Percentiles rank a stretch among this genome's conserved stretches.
Evolutionary conservation across 1,139 yeast species (phyloP).

Genomic region (Magnusiomyces ingens): DNA sequence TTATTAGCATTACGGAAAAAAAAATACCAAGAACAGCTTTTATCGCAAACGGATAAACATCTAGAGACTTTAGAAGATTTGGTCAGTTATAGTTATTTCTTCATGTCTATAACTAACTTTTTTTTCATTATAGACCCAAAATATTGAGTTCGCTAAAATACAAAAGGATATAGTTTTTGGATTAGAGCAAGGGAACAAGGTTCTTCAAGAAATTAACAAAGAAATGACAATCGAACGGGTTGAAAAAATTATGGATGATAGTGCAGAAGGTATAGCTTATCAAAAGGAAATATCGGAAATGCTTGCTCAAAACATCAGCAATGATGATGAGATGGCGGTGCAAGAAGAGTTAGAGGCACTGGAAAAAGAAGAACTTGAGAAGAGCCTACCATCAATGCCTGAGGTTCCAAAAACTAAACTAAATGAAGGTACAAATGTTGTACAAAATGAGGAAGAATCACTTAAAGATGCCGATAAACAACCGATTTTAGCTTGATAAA

Average conservation of each 20-base stretch:
- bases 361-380: slow-evolving; percentile 39
- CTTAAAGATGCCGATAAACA: not conserved
- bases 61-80: slow-evolving; percentile 60
- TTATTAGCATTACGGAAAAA: slow-evolving; percentile 65
- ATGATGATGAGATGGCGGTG: slow-evolving; percentile 57
- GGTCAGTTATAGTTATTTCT: slow-evolving; percentile 6
- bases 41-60: slow-evolving; percentile 68
- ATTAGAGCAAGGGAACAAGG: slow-evolving; percentile 68
- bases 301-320: slow-evolving; percentile 42
- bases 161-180: slow-evolving; percentile 83
- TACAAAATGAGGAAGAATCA: slow-evolving; percentile 1
- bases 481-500: not conserved
- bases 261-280: slow-evolving; percentile 71
- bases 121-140: slow-evolving; percentile 23
- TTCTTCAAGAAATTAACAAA: slow-evolving; percentile 62
- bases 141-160: slow-evolving; percentile 81
- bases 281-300: slow-evolving; percentile 55
- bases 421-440: not conserved
- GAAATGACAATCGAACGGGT: slow-evolving; percentile 75
- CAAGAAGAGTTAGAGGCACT: slow-evolving; percentile 54
- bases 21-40: slow-evolving; percentile 69
- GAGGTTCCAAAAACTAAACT: slow-evolving; percentile 6
- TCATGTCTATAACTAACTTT: not conserved
- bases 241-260: slow-evolving; percentile 78
- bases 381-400: slow-evolving; percentile 19